Evolutionary conservation across 805 yeast species (phyloP), one percentile per base, ranked within the genome.

Genomic region (Nakazawaea sp.): DNA sequence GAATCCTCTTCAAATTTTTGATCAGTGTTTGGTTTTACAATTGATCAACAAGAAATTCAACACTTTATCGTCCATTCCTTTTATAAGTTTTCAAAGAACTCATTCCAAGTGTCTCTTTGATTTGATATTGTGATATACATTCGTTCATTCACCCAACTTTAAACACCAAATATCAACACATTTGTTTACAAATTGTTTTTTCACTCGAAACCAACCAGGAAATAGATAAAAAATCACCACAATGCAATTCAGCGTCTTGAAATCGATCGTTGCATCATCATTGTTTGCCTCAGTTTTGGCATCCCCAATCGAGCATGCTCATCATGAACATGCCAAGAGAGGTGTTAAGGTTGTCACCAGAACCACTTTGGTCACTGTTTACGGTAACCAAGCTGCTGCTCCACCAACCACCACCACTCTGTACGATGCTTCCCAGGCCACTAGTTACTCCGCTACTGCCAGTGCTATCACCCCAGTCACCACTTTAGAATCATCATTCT

Each of bases 221-320:
- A 7, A 8, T 10, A 21, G 24, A 21, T 21, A 7, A 8, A 7
- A 10, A 21, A 21, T 21, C 10, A 21, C 10, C 24, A 10, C 24
- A 15, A 51, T 53, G 61, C 50, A 50, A 41, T 49, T 57, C 42
- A 50, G 46, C 26, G 43, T 77, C 53, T 51, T 74, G 50, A 66
- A 64, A 48, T 58, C 71, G 37, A 42, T 67, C 39, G 53, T 64
- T 41, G 58, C 66, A 32, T 73, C 79, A 38, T 52, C 75, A 36
- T 52, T 76, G 38, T 58, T 69, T 42, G 70, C 72, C 48, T 56
- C 72, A 36, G 68, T 70, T 35, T 43, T 69, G 28, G 81, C 85
- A 44, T 75, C 72, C 38, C 86, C 87, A 42, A 62, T 73, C 38
- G 68, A 64, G 40, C 81, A 74, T 48, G 72, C 66, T 46, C 87